Base-by-base conservation (phyloP, 371 early-diverging fungal genomes). In the Phascolomyces articulosus region DNA sequence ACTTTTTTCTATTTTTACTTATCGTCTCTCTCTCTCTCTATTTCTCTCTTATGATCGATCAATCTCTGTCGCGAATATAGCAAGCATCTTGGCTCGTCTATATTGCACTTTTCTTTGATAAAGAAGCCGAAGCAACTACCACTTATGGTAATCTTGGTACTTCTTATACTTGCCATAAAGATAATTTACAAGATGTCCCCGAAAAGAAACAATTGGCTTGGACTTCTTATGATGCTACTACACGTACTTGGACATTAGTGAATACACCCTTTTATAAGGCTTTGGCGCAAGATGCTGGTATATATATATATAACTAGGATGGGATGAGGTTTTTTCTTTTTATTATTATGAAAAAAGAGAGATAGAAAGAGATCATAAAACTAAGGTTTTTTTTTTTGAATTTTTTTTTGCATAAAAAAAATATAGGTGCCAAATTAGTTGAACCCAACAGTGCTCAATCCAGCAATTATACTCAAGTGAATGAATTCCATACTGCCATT, bases 81-180 rank as follows among this genome's bases (percentile, higher is more conserved):
- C 47, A 70, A 70, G 70, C 66, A 38, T 54, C 63, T n/a, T 70
- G 70, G 70, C 63, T 70, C 10, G 62, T 66, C 13, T 70, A 63
- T 38, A 49, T 63, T 23, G 62, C 60, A 4, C 40, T 66, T 9
- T 70, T 70, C 48, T 70, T 66, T 34, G 60, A 70, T 28, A 24
- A 27, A 47, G 70, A 70, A 40, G 51, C 23, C 3, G 51, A 34
- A 16, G 70, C 70, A 10, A 56, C 44, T 7, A 47, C 55, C 2
- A 40, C 55, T 10, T 70, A 59, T n/a, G 34, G 20, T 29, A 54
- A 66, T 26, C 59, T 70, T 29, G 41, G 54, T 15, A 62, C 51
- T 7, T 44, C 20, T 9, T 70, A 70, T 53, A 34, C 41, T 29
- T 70, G 70, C 47, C 70, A 70, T 51, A 60, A 63, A 29, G 31